Evolutionary conservation across 768 basidiomycete species (phyloP), one percentile per base, ranked within the genome.

Genomic region (Boletus eberwhitei): DNA sequence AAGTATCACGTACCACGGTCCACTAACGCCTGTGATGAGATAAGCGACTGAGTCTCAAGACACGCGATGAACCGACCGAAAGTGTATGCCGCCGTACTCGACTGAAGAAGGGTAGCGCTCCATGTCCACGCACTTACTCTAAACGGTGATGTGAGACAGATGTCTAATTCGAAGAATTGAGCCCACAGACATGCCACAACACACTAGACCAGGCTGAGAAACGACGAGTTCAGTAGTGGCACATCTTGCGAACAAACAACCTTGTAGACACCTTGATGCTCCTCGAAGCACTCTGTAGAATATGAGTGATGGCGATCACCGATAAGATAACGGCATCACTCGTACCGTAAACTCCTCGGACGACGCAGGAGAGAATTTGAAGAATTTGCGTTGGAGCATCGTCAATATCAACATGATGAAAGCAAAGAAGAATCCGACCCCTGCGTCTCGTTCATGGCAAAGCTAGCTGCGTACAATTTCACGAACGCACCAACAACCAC

Each of bases 51-150:
- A 26, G 8, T 32, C 8, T 42, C 39, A 22, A 45, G 37, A 8
- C n/a, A 42, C 0, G 7, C 29, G 8, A 45, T 14, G 31, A 44
- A 52, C 58, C 21, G 16, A 65, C 63, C 80, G 45, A 77, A 81
- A 1, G 75, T 75, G 57, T 82, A 80, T 4, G 79, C 78, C 0
- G 76, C 79, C 0, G 79, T 80, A 48, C 77, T 77, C 1, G 79
- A 80, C 53, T 79, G 79, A n/a, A 82, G 70, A 14, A 82, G 71
- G 0, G 80, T 82, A 1, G 80, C 80, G 47, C 79, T 80, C 80
- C 79, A 81, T 13, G 80, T 82, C 80, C 79, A 80, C 0, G 80
- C 80, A 51, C 78, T 78, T 8, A 80, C 78, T 49, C 77, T 77
- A 44, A 48, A 44, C 21, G 9, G 32, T n/a, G 35, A 21, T n/a